Evolutionary conservation across 441 rosid genomes (phyloP).

Genomic region (Euphorbia celastroides): DNA sequence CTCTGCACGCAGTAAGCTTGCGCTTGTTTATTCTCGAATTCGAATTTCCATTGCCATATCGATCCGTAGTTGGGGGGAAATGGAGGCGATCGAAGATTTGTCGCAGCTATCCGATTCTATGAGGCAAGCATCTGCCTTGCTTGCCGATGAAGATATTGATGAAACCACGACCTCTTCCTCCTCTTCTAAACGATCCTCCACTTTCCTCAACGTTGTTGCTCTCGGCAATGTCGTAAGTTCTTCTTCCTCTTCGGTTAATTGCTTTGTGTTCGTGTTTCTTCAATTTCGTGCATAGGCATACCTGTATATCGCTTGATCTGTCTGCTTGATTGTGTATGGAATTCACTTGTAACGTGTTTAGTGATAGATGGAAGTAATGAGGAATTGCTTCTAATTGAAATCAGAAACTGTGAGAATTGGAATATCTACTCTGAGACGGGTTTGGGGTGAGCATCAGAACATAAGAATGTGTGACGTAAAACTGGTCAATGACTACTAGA

Average conservation of each 20-base stretch:
- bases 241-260: neutral
- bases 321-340: neutral
- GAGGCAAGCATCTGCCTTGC: slow-evolving; percentile 71
- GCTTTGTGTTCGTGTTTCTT: slow-evolving; percentile 3
- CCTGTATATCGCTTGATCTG: slow-evolving; percentile 32
- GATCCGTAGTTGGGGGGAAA: slow-evolving; percentile 12
- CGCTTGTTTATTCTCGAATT: neutral
- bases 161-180: slow-evolving; percentile 44
- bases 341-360: neutral
- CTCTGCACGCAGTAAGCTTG: neutral
- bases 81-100: slow-evolving; percentile 97
- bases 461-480: neutral
- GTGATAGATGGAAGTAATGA: neutral
- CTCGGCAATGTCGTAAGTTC: slow-evolving; percentile 84
- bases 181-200: slow-evolving; percentile 52
- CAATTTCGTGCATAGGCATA: neutral
- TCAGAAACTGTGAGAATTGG: neutral
- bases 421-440: neutral
- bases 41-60: neutral
- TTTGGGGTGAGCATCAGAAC: neutral
- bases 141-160: slow-evolving; percentile 85
- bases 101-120: slow-evolving; percentile 72
- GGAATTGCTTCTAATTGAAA: neutral
- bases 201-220: slow-evolving; percentile 74
- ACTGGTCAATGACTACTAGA: neutral